Conservation (phyloP, 768 basidiomycete species). For the Tremella mesenterica region DNA sequence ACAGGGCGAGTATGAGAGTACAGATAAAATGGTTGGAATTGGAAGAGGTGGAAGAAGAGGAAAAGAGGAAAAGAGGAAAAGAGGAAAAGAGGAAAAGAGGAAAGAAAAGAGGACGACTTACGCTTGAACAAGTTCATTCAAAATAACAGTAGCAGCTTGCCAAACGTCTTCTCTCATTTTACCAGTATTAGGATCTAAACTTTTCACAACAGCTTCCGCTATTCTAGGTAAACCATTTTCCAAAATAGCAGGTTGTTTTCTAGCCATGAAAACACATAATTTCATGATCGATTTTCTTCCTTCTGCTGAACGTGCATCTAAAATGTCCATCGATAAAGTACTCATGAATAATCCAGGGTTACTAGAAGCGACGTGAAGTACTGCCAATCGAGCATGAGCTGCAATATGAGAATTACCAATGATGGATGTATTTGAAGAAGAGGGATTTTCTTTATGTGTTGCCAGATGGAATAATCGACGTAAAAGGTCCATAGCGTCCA, state of each 20-base stretch:
- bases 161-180: slow-evolving; percentile 66
- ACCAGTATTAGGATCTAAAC: slow-evolving; percentile 80
- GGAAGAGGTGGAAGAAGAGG: neutral
- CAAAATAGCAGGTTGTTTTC: slow-evolving; percentile 82
- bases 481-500: slow-evolving; percentile 80
- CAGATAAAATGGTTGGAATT: too few species aligned
- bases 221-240: slow-evolving; percentile 73
- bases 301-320: slow-evolving; percentile 55
- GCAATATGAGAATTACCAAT: slow-evolving; percentile 56
- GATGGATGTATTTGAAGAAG: neutral
- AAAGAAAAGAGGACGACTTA: slow-evolving; percentile 45
- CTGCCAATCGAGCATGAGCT: slow-evolving; percentile 69
- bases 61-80: neutral
- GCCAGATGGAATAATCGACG: slow-evolving; percentile 74
- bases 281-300: slow-evolving; percentile 84
- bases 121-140: slow-evolving; percentile 91
- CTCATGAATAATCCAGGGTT: slow-evolving; percentile 91
- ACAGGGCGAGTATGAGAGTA: too few species aligned
- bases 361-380: slow-evolving; percentile 70
- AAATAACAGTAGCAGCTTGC: slow-evolving; percentile 85
- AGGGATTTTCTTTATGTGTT: slow-evolving; percentile 46
- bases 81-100: neutral
- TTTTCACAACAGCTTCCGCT: slow-evolving; percentile 92
- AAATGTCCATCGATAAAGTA: slow-evolving; percentile 78
- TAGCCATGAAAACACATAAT: slow-evolving; percentile 82